These are phyloP conservation scores for Raffaelea arxii DNA, from an alignment of 2,329 filamentous ascomycete genomes.

Conservation along the genomic window DNA sequence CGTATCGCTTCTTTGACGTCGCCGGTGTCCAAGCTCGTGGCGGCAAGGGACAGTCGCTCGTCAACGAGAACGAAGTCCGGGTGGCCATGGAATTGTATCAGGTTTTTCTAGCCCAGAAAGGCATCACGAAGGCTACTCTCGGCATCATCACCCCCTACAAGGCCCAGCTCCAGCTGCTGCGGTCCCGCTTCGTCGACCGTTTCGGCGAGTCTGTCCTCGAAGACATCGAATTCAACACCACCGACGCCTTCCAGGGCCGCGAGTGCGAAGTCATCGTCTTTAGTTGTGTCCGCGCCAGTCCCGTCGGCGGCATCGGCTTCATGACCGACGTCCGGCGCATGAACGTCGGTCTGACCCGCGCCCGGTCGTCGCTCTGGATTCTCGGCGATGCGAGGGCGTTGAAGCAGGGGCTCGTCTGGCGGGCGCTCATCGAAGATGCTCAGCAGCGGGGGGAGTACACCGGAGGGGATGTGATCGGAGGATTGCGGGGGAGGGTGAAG, in stretches of 20 bases:
- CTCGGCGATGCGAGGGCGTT: conserved; percentile 85
- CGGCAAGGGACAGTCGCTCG: conserved; percentile 75
- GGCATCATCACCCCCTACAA: conserved; percentile 99
- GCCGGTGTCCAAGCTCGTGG: conserved; percentile 76
- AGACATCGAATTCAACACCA: conserved; percentile 94
- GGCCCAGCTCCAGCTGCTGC: conserved; percentile 75
- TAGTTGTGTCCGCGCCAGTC: conserved; percentile 88
- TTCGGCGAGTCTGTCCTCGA: conserved; percentile 70
- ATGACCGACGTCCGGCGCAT: conserved; percentile 96
- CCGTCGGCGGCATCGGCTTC: conserved; percentile 95
- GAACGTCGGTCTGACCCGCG: conserved; percentile 96
- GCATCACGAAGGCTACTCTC: conserved; percentile 62
- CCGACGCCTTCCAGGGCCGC: conserved; percentile 93
- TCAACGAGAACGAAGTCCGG: conserved; percentile 80
- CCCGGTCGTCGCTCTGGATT: conserved; percentile 94
- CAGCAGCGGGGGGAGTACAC: conserved; percentile 67
- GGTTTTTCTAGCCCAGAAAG: conserved; percentile 44
- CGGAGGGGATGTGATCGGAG: conserved; percentile 44
- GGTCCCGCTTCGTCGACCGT: conserved; percentile 57
- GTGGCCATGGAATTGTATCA: conserved; percentile 80
- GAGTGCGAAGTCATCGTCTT: conserved; percentile 99
- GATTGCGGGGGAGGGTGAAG: conserved; percentile 33
- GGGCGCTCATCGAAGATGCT: conserved; percentile 74
- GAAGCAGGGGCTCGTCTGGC: conserved; percentile 84
- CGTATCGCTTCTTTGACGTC: conserved; percentile 96